These are phyloP conservation scores for Yamadazyma endophytica DNA, from an alignment of 805 yeast genomes.

Conservation along the genomic window DNA sequence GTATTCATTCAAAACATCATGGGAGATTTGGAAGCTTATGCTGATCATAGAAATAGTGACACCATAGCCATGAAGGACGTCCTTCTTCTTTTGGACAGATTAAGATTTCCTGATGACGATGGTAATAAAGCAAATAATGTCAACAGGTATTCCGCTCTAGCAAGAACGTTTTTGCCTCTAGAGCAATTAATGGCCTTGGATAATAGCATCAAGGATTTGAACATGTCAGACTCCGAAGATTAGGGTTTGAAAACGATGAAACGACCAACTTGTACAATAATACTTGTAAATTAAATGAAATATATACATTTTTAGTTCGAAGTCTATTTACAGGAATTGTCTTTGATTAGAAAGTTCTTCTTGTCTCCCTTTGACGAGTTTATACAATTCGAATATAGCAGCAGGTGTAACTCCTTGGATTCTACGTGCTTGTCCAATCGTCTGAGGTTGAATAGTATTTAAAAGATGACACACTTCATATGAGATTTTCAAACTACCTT, in stretches of 20 bases:
- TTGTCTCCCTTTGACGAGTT: slow-evolving; percentile 40
- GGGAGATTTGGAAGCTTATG: slow-evolving; percentile 32
- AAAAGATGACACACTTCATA: slow-evolving; percentile 68
- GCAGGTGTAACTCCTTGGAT: slow-evolving; percentile 96
- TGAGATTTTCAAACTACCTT: slow-evolving; percentile 54
- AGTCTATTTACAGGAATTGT: slow-evolving; percentile 1
- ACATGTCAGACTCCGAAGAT: not conserved
- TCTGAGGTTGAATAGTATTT: slow-evolving; percentile 75
- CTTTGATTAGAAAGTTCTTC: slow-evolving; percentile 15
- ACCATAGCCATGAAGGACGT: slow-evolving; percentile 32
- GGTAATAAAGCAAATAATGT: slow-evolving; percentile 11
- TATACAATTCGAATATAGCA: slow-evolving; percentile 75
- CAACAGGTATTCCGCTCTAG: slow-evolving; percentile 25
- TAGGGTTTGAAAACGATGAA: not conserved
- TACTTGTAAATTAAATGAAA: not conserved
- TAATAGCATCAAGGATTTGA: slow-evolving; percentile 18
- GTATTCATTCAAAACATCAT: slow-evolving; percentile 26
- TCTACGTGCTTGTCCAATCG: slow-evolving; percentile 92
- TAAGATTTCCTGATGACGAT: slow-evolving; percentile 17
- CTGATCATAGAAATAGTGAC: slow-evolving; percentile 22
- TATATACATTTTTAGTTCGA: not conserved
- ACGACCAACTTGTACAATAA: not conserved
- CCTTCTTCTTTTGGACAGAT: slow-evolving; percentile 28
- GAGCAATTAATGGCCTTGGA: slow-evolving; percentile 31
- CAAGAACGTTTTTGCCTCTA: slow-evolving; percentile 31